Conservation (phyloP, 192 early-diverging fungal genomes). For the Bifiguratus adelaidae region DNA sequence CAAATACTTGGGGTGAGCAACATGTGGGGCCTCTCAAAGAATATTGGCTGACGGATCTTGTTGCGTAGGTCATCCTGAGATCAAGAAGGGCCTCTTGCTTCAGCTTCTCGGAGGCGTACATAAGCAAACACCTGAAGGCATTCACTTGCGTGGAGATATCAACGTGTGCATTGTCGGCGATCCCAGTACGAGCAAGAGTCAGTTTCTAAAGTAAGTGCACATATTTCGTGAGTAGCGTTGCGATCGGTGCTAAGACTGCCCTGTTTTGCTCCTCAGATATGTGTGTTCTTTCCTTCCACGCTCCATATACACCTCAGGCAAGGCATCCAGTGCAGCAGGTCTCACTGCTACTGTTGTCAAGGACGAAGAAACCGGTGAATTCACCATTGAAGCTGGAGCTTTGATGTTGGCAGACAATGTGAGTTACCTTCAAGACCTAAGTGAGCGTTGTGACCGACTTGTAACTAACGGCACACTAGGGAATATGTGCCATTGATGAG, state of each 20-base stretch:
- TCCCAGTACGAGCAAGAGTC: conserved; percentile 89
- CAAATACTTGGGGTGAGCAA: conserved; percentile 74
- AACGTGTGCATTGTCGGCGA: conserved; percentile 98
- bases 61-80: conserved; percentile 67
- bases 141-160: conserved; percentile 92
- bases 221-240: background rate
- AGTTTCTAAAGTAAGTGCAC: conserved; percentile 73
- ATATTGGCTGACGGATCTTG: background rate
- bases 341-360: conserved; percentile 91
- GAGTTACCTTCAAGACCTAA: conserved; percentile 9
- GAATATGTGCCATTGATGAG: conserved; percentile 97
- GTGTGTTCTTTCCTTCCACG: conserved; percentile 84
- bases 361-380: conserved; percentile 97
- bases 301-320: conserved; percentile 92
- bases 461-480: conserved; percentile 27
- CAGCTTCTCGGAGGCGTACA: conserved; percentile 95
- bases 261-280: conserved; percentile 45
- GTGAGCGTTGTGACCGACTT: background rate
- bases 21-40: background rate
- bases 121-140: conserved; percentile 85
- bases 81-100: conserved; percentile 91
- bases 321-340: conserved; percentile 92
- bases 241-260: background rate
- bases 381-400: conserved; percentile 95
- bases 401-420: conserved; percentile 96